Evolutionary conservation across 192 early-diverging fungal species (phyloP), one percentile per base, ranked within the genome.

Genomic region (Coemansia biformis): DNA sequence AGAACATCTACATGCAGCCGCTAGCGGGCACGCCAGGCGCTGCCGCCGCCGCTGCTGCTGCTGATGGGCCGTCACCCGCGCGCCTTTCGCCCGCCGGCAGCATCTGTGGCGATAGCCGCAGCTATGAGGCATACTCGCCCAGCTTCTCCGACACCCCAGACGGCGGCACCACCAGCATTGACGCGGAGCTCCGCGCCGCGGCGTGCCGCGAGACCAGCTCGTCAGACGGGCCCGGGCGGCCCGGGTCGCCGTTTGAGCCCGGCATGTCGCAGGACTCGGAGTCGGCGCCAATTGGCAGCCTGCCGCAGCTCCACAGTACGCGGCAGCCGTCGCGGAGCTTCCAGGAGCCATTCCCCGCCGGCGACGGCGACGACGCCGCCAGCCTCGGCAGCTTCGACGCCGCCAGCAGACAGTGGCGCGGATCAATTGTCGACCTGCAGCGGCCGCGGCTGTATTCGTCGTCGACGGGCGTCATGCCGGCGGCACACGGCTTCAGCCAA

Each of bases 41-140:
- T 6, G 24, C 24, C 24, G 3, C 24, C 3, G 24, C 24, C 3
- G 24, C 24, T 5, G 6, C 2, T 2, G 24, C 24, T 26, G 24
- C n/a, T n/a, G n/a, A n/a, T n/a, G n/a, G n/a, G n/a, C n/a, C n/a
- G n/a, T n/a, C n/a, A n/a, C n/a, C n/a, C n/a, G n/a, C 24, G 24
- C 24, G 24, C 6, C 16, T 10, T 2, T 41, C 39, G 21, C 39
- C 39, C 6, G 21, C 24, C 0, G 39, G 10, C 4, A 46, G 30
- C 18, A 19, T 12, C 1, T 17, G 29, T 34, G 48, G 46, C 38
- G 43, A 23, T n/a, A 51, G 23, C 4, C 38, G 32, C 17, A 42
- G 48, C 49, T 46, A 59, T 29, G 67, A 48, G 16, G 46, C 51
- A 22, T 63, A 71, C 43, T 71, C 67, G 55, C 60, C 67, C 28